Percentiles rank a stretch among this genome's conserved stretches.
phyloP scores from a whole-genome alignment of 2,329 filamentous ascomycete genomes.

The Aspergillus bombycis region DNA sequence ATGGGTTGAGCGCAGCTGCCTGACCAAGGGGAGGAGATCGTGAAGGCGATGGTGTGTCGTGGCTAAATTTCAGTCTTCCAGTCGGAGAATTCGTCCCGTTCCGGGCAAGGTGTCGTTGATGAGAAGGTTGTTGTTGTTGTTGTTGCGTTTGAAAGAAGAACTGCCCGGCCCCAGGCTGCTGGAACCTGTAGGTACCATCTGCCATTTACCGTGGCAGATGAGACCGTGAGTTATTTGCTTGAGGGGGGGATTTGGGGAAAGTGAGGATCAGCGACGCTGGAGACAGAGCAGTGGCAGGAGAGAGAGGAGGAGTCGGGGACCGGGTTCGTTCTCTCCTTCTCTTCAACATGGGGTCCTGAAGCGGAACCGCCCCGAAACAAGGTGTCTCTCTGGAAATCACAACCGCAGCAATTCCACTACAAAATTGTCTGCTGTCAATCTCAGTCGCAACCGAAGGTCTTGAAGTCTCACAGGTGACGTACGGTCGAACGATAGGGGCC shows the following conservation, averaged over 20 bases:
- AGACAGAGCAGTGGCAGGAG: constrained; percentile 29
- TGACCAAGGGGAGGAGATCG: constrained; percentile 50
- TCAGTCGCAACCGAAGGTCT: constrained; percentile 11
- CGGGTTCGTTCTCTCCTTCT: constrained; percentile 51
- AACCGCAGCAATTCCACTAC: constrained; percentile 22
- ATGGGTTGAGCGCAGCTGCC: constrained; percentile 46
- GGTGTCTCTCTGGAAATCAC: constrained; percentile 21
- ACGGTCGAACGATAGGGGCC: constrained; percentile 28
- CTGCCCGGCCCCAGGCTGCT: constrained; percentile 57
- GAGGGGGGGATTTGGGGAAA: constrained; percentile 29
- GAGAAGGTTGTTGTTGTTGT: constrained; percentile 40
- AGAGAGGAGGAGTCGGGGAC: constrained; percentile 39
- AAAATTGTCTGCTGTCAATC: constrained; percentile 13
- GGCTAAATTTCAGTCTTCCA: constrained; percentile 48
- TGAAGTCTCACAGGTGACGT: constrained; percentile 15
- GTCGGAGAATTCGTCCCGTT: constrained; percentile 51
- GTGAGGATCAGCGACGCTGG: constrained; percentile 25
- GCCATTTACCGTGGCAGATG: constrained; percentile 57
- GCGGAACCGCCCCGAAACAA: constrained; percentile 35
- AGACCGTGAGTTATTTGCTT: constrained; percentile 44
- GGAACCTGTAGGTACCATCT: constrained; percentile 59
- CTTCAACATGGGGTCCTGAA: constrained; percentile 51
- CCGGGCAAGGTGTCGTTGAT: constrained; percentile 48
- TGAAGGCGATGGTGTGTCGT: constrained; percentile 53
- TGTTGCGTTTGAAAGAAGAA: constrained; percentile 52